These are phyloP conservation scores for Haplosporangium sp. DNA, from an alignment of 371 early-diverging fungal genomes.

Conservation along the genomic window DNA sequence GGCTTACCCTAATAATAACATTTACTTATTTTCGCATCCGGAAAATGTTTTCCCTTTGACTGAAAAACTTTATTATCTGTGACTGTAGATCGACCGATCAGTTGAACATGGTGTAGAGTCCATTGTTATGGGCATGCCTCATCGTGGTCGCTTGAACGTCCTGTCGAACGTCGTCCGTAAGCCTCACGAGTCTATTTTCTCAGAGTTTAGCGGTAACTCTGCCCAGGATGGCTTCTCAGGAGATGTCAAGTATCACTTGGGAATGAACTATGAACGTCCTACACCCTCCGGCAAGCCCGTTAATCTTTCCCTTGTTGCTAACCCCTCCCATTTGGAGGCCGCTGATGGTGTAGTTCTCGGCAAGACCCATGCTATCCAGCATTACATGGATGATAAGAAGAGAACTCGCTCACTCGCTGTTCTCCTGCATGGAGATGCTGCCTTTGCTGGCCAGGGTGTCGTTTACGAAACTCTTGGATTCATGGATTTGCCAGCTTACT, in stretches of 20 bases:
- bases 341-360: slow-evolving; percentile 98
- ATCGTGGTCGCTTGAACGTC: slow-evolving; percentile 97
- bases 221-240: slow-evolving; percentile 93
- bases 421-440: slow-evolving; percentile 97
- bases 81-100: slow-evolving; percentile 60
- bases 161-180: slow-evolving; percentile 97
- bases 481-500: slow-evolving; percentile 93
- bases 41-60: slow-evolving; percentile 9
- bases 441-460: slow-evolving; percentile 97
- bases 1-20: background rate
- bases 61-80: background rate
- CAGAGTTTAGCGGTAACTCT: slow-evolving; percentile 93
- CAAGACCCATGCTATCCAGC: slow-evolving; percentile 95
- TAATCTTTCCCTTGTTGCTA: slow-evolving; percentile 95
- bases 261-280: slow-evolving; percentile 97
- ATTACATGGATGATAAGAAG: slow-evolving; percentile 88
- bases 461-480: slow-evolving; percentile 98
- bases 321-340: slow-evolving; percentile 98
- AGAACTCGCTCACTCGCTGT: slow-evolving; percentile 89
- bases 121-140: slow-evolving; percentile 98
- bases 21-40: background rate
- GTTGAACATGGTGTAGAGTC: slow-evolving; percentile 94
- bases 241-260: slow-evolving; percentile 98
- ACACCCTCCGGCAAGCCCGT: slow-evolving; percentile 96
- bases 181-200: slow-evolving; percentile 97